Conservation (phyloP, 192 early-diverging fungal genomes). For the Backusella liffmaniae region DNA sequence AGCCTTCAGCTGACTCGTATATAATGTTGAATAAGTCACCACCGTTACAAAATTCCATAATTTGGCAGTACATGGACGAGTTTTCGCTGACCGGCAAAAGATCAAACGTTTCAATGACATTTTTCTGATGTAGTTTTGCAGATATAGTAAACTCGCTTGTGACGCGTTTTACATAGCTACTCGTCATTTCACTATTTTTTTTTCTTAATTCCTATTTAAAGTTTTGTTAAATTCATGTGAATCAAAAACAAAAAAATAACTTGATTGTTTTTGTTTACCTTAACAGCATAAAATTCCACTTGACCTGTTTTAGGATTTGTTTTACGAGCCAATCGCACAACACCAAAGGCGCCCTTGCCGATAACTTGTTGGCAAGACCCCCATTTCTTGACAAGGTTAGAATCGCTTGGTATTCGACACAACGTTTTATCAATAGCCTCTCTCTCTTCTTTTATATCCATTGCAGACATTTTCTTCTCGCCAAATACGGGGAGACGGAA, state of each 20-base stretch:
- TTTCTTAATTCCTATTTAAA: slow-evolving; percentile 78
- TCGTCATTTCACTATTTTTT: slow-evolving; percentile 49
- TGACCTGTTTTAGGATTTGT: slow-evolving; percentile 34
- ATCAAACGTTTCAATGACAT: slow-evolving; percentile 81
- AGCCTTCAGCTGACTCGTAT: slow-evolving; percentile 55
- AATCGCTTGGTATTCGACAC: slow-evolving; percentile 14
- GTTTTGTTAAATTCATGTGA: slow-evolving; percentile 3
- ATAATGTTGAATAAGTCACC: slow-evolving; percentile 78
- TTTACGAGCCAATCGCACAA: slow-evolving; percentile 43
- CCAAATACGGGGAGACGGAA: slow-evolving; percentile 29
- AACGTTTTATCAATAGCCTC: slow-evolving; percentile 19
- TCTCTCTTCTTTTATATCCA: slow-evolving; percentile 12
- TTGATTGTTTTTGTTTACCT: slow-evolving; percentile 26
- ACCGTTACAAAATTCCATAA: slow-evolving; percentile 84
- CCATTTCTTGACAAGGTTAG: slow-evolving; percentile 37
- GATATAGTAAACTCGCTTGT: slow-evolving; percentile 82
- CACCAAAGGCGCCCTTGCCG: slow-evolving; percentile 45
- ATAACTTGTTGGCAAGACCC: slow-evolving; percentile 45
- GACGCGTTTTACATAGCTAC: slow-evolving; percentile 51
- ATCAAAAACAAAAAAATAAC: not conserved
- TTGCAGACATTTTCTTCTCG: slow-evolving; percentile 20
- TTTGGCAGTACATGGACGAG: slow-evolving; percentile 53
- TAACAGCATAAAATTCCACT: slow-evolving; percentile 45
- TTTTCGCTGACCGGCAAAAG: slow-evolving; percentile 68
- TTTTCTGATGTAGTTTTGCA: slow-evolving; percentile 69